Evolutionary conservation across 768 basidiomycete species (phyloP).

Genomic region (Leccinum aurantiacum): DNA sequence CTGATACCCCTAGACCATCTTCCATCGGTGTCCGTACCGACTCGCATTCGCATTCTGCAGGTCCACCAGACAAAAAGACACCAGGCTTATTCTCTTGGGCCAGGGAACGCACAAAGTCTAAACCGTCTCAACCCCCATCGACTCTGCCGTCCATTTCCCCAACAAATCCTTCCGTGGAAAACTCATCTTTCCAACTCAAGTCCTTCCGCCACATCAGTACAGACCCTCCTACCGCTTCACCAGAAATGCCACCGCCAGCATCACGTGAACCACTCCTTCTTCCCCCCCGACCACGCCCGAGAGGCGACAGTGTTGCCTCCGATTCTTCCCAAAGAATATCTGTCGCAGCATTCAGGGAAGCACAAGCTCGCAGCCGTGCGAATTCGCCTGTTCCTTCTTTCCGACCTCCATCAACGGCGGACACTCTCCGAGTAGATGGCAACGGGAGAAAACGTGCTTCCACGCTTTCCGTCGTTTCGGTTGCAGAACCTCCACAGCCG

Average conservation of each 20-base stretch:
- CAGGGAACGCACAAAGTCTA: constrained; percentile 38
- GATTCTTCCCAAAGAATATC: constrained; percentile 75
- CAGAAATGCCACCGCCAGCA: constrained; percentile 28
- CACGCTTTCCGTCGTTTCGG: constrained; percentile 27
- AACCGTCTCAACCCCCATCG: constrained; percentile 29
- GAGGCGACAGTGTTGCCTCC: constrained; percentile 58
- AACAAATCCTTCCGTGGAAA: constrained; percentile 20
- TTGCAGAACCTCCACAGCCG: constrained; percentile 13
- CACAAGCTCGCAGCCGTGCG: constrained; percentile 61
- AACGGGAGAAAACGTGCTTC: constrained; percentile 31
- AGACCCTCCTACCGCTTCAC: constrained; percentile 35
- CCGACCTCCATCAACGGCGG: constrained; percentile 38
- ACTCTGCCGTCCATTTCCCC: constrained; percentile 34
- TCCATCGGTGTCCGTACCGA: constrained; percentile 12
- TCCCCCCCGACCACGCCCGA: constrained; percentile 46
- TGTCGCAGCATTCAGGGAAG: constrained; percentile 80
- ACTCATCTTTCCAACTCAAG: constrained; percentile 61
- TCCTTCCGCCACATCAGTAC: constrained; percentile 69
- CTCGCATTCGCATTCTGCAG: constrained; percentile 15
- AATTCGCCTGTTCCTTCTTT: constrained; percentile 59
- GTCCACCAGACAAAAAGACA: constrained; percentile 34
- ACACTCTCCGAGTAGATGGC: constrained; percentile 30
- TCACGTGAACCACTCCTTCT: constrained; percentile 32
- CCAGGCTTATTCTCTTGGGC: constrained; percentile 37
- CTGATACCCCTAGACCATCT: constrained; percentile 25